Evolutionary conservation across 805 yeast genomes (phyloP).

Genomic region (Metahyphopichia silvanorum): DNA sequence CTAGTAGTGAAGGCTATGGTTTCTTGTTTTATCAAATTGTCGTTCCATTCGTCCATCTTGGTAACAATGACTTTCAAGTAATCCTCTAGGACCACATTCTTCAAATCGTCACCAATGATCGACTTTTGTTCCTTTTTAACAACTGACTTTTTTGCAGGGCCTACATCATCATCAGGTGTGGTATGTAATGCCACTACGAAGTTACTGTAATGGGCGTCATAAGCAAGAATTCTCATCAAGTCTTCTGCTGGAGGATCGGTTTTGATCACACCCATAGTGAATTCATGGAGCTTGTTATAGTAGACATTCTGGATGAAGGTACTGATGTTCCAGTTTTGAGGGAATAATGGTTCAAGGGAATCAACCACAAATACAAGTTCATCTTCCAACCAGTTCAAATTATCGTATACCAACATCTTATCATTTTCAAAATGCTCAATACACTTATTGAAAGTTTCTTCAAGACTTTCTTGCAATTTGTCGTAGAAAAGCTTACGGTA

Average conservation of each 20-base stretch:
- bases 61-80: constrained; percentile 66
- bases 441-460: constrained; percentile 66
- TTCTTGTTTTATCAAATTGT: constrained; percentile 64
- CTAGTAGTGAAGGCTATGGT: constrained; percentile 61
- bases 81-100: constrained; percentile 71
- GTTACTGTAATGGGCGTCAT: constrained; percentile 62
- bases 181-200: constrained; percentile 26
- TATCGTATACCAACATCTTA: constrained; percentile 59
- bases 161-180: constrained; percentile 10
- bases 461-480: constrained; percentile 56
- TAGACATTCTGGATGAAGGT: constrained; percentile 60
- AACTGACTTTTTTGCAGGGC: constrained; percentile 10
- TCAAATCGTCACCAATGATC: constrained; percentile 67
- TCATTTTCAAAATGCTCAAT: constrained; percentile 48
- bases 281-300: constrained; percentile 59
- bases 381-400: constrained; percentile 79
- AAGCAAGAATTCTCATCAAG: constrained; percentile 70
- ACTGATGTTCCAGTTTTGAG: constrained; percentile 72
- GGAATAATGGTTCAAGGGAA: constrained; percentile 58
- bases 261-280: constrained; percentile 62
- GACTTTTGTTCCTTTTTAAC: constrained; percentile 45
- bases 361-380: constrained; percentile 68
- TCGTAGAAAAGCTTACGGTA: constrained; percentile 61
- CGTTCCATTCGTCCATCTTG: constrained; percentile 85
- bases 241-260: constrained; percentile 78